Base-by-base conservation (phyloP, 139 green algal species). In the Spirogloea muscicola region DNA sequence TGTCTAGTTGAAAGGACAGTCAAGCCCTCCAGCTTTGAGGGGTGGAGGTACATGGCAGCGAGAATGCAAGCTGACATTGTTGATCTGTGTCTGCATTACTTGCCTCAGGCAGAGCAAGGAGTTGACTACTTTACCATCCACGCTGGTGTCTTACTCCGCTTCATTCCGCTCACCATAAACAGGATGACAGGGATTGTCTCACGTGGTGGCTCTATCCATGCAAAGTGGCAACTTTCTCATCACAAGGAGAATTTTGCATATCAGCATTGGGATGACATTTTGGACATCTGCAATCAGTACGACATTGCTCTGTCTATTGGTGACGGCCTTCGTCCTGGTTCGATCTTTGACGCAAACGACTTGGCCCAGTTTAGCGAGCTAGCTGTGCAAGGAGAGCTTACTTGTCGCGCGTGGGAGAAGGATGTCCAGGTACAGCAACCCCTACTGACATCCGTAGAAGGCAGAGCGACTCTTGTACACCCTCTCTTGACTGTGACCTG, bases 51-150 rank as follows among this genome's bases (percentile, higher is more conserved):
- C n/a, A n/a, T n/a, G n/a, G n/a, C n/a, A n/a, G n/a, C n/a, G n/a
- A n/a, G 46, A 55, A 31, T 55, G 46, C 21, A 31, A 55, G 21
- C 46, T 31, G 18, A 49, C 18, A 21, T 37, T 46, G 18, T 37
- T 46, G 18, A 61, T 66, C 21, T 66, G n/a, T 66, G n/a, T 46
- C 21, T 66, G 21, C n/a, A n/a, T n/a, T n/a, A n/a, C n/a, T n/a
- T 37, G 57, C 21, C 10, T 18, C 38, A 58, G 36, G 63, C 63
- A 21, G 46, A 74, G 3, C 86, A 96, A 86, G 92, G 92, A 31
- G 92, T 97, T 13, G 92, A 97, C 82, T 97, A 97, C 84, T 97
- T 87, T 64, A 97, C 92, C 64, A 97, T 97, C 79, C 92, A 97
- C 76, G 92, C 92, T 1, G 92, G 90, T 34, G 92, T 97, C 58